Conservation (phyloP, 192 early-diverging fungal genomes). For the Diversispora epigaea region DNA sequence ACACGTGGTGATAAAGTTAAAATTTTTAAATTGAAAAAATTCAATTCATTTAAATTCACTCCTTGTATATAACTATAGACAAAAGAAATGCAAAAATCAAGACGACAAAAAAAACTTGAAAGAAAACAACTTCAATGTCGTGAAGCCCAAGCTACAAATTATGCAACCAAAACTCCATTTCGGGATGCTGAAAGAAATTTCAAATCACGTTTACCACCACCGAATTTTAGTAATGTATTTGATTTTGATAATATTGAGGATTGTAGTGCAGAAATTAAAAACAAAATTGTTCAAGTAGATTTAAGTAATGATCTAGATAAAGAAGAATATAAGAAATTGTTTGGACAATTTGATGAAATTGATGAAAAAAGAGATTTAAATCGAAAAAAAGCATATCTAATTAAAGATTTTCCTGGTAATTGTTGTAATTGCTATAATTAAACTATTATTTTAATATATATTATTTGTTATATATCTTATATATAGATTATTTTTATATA, state of each 20-base stretch:
- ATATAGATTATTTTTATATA: neutral
- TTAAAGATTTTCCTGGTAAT: constrained; percentile 43
- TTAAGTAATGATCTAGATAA: constrained; percentile 33
- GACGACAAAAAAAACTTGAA: constrained; percentile 25
- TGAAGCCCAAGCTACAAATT: constrained; percentile 4
- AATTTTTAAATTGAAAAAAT: too few relatives aligned
- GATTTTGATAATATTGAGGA: constrained; percentile 49
- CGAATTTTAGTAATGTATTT: constrained; percentile 54
- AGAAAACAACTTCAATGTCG: neutral
- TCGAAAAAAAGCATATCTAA: constrained; percentile 36
- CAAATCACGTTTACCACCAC: constrained; percentile 49
- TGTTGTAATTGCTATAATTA: neutral
- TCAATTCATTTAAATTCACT: too few relatives aligned
- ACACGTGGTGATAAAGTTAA: too few relatives aligned
- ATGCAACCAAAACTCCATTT: constrained; percentile 63
- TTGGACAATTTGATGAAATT: neutral
- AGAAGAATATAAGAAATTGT: neutral
- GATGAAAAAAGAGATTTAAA: neutral
- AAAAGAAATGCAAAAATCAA: constrained; percentile 1
- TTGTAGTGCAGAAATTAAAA: constrained; percentile 22
- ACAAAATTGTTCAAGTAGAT: constrained; percentile 36
- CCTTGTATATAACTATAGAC: too few relatives aligned
- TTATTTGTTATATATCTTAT: neutral
- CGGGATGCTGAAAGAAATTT: constrained; percentile 65
- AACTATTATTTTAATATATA: neutral